Percentiles rank a stretch among this genome's conserved stretches.
phyloP scores from a whole-genome alignment of 805 yeast genomes.

The Cyberlindnera galapagoensis region DNA sequence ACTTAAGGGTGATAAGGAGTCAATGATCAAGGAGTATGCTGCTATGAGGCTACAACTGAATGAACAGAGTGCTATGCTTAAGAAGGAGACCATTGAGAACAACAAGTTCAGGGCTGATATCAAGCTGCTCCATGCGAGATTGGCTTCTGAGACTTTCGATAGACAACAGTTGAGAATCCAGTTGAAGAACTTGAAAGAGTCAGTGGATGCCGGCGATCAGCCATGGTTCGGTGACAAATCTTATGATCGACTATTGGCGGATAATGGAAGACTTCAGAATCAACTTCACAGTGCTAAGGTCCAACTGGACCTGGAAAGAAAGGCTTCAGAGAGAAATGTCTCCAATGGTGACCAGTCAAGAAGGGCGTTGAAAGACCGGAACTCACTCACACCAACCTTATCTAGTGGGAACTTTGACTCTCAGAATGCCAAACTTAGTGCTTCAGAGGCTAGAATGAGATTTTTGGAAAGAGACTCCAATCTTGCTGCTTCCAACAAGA shows the following conservation, averaged over 20 bases:
- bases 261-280: conserved; percentile 26
- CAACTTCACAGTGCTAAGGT: conserved; percentile 44
- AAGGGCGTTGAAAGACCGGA: conserved; percentile 25
- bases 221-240: conserved; percentile 22
- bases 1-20: conserved; percentile 22
- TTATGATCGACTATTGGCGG: conserved; percentile 12
- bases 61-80: conserved; percentile 42
- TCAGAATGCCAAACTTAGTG: conserved; percentile 38
- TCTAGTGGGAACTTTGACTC: conserved; percentile 21
- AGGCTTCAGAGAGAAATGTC: conserved; percentile 41
- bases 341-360: conserved; percentile 33
- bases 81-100: conserved; percentile 38
- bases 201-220: conserved; percentile 13
- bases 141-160: conserved; percentile 60
- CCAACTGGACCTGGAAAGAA: conserved; percentile 45
- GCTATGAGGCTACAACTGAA: conserved; percentile 44
- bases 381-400: conserved; percentile 16
- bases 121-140: conserved; percentile 51
- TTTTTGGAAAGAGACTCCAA: conserved; percentile 30
- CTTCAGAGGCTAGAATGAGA: conserved; percentile 38
- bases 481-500: conserved; percentile 11
- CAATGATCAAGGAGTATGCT: conserved; percentile 34
- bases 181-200: conserved; percentile 27
- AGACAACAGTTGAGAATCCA: conserved; percentile 42
- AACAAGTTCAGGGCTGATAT: conserved; percentile 49